Percentiles rank a stretch among this genome's conserved stretches.
Evolutionary conservation across 495 filamentous ascomycete species (phyloP).

Genomic region (Cairneyella variabilis): DNA sequence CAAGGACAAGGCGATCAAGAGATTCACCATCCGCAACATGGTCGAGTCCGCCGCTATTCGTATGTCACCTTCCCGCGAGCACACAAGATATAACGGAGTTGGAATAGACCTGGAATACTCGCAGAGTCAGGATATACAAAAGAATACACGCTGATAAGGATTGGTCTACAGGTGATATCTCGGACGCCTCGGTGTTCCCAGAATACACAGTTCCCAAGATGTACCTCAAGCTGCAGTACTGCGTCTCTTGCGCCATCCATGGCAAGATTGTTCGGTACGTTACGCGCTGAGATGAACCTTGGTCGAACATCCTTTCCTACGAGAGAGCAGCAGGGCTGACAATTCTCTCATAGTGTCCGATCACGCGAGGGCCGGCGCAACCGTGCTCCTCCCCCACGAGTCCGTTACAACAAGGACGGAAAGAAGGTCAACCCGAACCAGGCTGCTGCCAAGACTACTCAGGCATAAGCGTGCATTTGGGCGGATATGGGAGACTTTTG

Average conservation of each 20-base stretch:
- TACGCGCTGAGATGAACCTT: conserved; percentile 56
- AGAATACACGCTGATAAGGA: conserved; percentile 12
- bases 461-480: conserved; percentile 29
- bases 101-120: background rate
- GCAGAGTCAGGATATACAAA: background rate
- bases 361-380: conserved; percentile 97
- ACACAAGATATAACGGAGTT: background rate
- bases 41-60: conserved; percentile 99
- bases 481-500: conserved; percentile 21
- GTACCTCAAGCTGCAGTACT: conserved; percentile 99
- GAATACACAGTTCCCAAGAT: conserved; percentile 99
- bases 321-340: conserved; percentile 24
- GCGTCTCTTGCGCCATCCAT: conserved; percentile 99
- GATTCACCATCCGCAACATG: conserved; percentile 99
- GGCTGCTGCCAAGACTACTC: conserved; percentile 60
- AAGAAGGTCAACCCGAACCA: conserved; percentile 98
- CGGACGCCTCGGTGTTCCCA: conserved; percentile 96
- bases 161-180: conserved; percentile 87
- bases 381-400: conserved; percentile 93
- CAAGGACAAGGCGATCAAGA: conserved; percentile 99
- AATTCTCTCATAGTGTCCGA: conserved; percentile 71
- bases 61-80: conserved; percentile 51
- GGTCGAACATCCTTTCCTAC: conserved; percentile 42
- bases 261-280: conserved; percentile 99
- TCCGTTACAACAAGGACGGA: conserved; percentile 99